These are phyloP conservation scores for Lichtheimia corymbifera DNA, from an alignment of 371 early-diverging fungal genomes.

Conservation along the genomic window DNA sequence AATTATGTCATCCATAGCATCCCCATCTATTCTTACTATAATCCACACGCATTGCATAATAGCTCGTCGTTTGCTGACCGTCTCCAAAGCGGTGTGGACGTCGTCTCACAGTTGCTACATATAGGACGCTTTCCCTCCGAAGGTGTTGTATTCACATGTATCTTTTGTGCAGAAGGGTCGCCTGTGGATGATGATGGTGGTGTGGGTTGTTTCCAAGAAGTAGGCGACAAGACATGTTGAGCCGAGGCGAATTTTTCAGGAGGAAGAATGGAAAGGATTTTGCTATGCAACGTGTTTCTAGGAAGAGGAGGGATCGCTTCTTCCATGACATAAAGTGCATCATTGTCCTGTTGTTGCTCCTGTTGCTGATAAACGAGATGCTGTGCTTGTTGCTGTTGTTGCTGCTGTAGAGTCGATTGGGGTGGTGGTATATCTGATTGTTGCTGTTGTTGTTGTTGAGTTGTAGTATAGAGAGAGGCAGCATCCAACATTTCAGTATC, in stretches of 20 bases:
- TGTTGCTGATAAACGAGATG: slow-evolving; percentile 12
- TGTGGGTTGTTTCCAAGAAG: background rate
- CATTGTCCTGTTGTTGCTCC: slow-evolving; percentile 1
- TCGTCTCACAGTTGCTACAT: slow-evolving; percentile 90
- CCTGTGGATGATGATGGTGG: slow-evolving; percentile 18
- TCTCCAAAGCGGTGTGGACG: slow-evolving; percentile 95
- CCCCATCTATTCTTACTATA: slow-evolving; percentile 62
- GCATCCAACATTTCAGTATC: background rate
- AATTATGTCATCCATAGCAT: background rate
- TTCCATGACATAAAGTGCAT: slow-evolving; percentile 20
- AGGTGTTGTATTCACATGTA: slow-evolving; percentile 19
- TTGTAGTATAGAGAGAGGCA: background rate
- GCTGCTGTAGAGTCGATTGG: background rate
- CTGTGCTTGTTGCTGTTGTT: slow-evolving; percentile 2
- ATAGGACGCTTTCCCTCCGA: slow-evolving; percentile 27
- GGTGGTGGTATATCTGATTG: background rate
- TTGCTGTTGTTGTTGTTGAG: background rate
- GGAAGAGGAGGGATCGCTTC: slow-evolving; percentile 22
- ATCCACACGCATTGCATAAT: slow-evolving; percentile 96
- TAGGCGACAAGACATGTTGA: background rate
- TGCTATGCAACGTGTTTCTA: slow-evolving; percentile 13
- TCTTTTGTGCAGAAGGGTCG: slow-evolving; percentile 1
- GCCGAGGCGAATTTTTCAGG: slow-evolving; percentile 29
- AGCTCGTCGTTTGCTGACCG: slow-evolving; percentile 80
- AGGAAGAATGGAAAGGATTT: slow-evolving; percentile 25